phyloP scores from a whole-genome alignment of 2,329 filamentous ascomycete genomes.

The Aspergillus fumigatiaffinis region DNA sequence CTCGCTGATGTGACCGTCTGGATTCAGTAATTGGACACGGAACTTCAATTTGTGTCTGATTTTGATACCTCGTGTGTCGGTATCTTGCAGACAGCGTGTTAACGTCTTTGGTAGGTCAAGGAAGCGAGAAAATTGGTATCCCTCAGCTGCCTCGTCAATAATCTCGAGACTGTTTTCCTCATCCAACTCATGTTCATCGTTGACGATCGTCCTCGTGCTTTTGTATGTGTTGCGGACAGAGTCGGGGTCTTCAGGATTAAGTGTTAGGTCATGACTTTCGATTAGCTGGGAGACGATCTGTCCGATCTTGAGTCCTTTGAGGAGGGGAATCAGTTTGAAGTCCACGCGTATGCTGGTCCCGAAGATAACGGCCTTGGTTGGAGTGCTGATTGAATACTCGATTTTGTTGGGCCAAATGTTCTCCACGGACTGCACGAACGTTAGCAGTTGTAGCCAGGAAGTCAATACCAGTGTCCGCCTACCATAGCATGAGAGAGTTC shows the following conservation, averaged over 20 bases:
- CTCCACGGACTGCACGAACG: conserved; percentile 62
- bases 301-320: conserved; percentile 86
- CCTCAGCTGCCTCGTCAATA: conserved; percentile 57
- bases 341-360: conserved; percentile 81
- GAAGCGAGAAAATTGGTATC: conserved; percentile 56
- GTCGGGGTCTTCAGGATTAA: conserved; percentile 45
- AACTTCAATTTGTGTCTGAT: conserved; percentile 89
- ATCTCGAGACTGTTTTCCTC: conserved; percentile 56
- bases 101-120: conserved; percentile 75
- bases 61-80: conserved; percentile 85
- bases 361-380: conserved; percentile 90
- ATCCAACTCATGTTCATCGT: conserved; percentile 67
- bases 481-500: conserved; percentile 83
- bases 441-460: background rate
- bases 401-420: conserved; percentile 98
- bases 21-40: conserved; percentile 86
- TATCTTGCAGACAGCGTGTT: conserved; percentile 80
- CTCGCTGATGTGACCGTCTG: conserved; percentile 91
- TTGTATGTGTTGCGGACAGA: conserved; percentile 50
- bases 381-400: conserved; percentile 89
- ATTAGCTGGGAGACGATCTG: conserved; percentile 75
- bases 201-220: conserved; percentile 60
- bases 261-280: conserved; percentile 68
- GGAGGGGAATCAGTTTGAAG: conserved; percentile 79
- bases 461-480: conserved; percentile 9